Evolutionary conservation across 352 stramenopile genomes (phyloP), one percentile per base, ranked within the genome.

Genomic region (Globisporangium barbulae): DNA sequence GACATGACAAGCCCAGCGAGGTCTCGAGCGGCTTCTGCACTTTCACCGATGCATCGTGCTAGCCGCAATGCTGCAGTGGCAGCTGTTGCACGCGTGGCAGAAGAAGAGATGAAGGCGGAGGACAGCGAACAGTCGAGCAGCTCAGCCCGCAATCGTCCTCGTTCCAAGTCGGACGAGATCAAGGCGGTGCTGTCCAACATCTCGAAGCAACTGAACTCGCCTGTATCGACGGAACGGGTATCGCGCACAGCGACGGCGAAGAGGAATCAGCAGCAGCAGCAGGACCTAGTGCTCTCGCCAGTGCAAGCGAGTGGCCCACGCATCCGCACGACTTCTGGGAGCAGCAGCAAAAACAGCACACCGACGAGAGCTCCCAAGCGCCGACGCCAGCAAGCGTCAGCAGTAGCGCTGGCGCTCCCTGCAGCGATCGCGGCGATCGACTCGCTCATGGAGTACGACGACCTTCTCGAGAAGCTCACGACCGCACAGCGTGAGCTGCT

Each of bases 381-480:
- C 1, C 35, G 30, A 22, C 56, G 55, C 13, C 63, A 63, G 54
- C 53, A 42, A 50, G 44, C 72, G 70, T 1, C 89, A 87, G 62
- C 72, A 75, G 7, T 73, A 82, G 57, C 81, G 78, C 8, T 41
- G 13, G 37, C 52, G 9, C 39, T 58, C 5, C 17, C 52, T 3
- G 52, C 31, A 31, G 52, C 31, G 31, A 58, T 58, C 12, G 31
- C 52, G 17, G 31, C n/a, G 10, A n/a, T 70, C 63, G 56, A 76
- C 65, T 15, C 56, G 62, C 22, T 94, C 10, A 58, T 91, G 30
- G 75, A 74, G 0, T 79, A 81, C 25, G 63, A 71, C 12, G 73
- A 66, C 17, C 70, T 93, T 7, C 67, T 93, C 47, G 63, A 75
- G 2, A 75, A 68, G 12, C 76, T 93, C 35, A 86, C 82, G 5